Conservation (phyloP, 495 filamentous ascomycete species). For the Annulohypoxylon maeteangense region DNA sequence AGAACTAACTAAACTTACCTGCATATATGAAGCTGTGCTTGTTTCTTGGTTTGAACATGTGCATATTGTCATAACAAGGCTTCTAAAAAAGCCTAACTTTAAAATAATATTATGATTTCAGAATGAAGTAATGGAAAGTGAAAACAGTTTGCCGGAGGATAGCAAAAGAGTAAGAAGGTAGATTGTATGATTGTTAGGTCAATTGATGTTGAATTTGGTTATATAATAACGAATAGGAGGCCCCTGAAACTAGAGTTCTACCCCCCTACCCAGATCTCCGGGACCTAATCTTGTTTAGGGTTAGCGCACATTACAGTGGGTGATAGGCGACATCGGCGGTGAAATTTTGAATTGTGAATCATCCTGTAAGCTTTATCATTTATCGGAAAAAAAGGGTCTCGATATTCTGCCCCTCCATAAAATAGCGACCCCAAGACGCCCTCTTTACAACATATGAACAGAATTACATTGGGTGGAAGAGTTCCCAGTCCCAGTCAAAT, state of each 20-base stretch:
- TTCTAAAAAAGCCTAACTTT: no score
- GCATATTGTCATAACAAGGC: no score
- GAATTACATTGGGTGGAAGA: not conserved
- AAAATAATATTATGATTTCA: no score
- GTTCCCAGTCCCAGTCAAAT: conserved; percentile 17
- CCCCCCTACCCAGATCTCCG: conserved; percentile 11
- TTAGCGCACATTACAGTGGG: conserved; percentile 3
- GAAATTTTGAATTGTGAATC: conserved; percentile 39
- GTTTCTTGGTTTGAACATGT: no score
- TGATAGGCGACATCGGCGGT: conserved; percentile 37
- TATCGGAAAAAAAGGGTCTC: not conserved
- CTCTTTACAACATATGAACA: conserved; percentile 9
- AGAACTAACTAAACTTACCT: no score
- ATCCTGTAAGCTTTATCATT: conserved; percentile 26
- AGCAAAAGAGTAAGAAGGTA: no score
- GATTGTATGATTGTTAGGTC: not conserved
- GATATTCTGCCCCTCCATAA: conserved; percentile 23
- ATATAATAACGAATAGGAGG: not conserved
- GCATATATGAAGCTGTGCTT: no score
- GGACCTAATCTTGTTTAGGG: conserved; percentile 26
- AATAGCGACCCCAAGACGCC: not conserved
- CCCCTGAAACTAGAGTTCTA: not conserved
- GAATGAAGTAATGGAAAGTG: no score
- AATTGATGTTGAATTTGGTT: not conserved
- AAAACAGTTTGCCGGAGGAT: no score